Conservation (phyloP, 2,329 filamentous ascomycete genomes). For the Cladosporium colombiae region DNA sequence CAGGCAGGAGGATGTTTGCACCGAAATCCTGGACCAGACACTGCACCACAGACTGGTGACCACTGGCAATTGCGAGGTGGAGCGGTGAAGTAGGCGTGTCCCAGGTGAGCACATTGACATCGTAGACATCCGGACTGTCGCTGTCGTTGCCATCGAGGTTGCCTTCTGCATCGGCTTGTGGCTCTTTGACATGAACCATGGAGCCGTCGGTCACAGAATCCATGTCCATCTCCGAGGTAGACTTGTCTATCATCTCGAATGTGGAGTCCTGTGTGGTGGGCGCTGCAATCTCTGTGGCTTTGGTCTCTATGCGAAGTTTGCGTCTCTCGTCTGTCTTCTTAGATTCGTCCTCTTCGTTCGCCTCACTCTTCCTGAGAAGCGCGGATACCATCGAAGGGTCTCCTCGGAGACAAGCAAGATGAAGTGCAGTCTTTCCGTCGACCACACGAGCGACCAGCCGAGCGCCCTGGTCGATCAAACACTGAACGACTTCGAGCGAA, state of each 20-base stretch:
- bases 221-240: slow-evolving; percentile 38
- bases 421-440: slow-evolving; percentile 80
- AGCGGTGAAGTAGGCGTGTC: slow-evolving; percentile 72
- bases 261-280: slow-evolving; percentile 35
- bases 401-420: slow-evolving; percentile 74
- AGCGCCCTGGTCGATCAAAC: slow-evolving; percentile 70
- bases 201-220: slow-evolving; percentile 61
- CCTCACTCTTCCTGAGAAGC: slow-evolving; percentile 71
- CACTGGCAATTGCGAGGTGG: slow-evolving; percentile 75
- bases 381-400: slow-evolving; percentile 68
- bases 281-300: background rate
- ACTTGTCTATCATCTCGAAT: slow-evolving; percentile 48
- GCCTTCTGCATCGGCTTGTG: background rate
- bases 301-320: slow-evolving; percentile 26
- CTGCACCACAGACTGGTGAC: slow-evolving; percentile 68
- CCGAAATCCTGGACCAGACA: slow-evolving; percentile 70
- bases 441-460: slow-evolving; percentile 73
- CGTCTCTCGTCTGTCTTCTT: slow-evolving; percentile 44
- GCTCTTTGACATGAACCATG: slow-evolving; percentile 65
- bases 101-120: slow-evolving; percentile 79
- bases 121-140: slow-evolving; percentile 75
- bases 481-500: slow-evolving; percentile 68
- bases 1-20: slow-evolving; percentile 72
- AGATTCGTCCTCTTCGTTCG: slow-evolving; percentile 69
- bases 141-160: slow-evolving; percentile 54